Base-by-base conservation (phyloP, 345 rosid genomes). In the Citrus maxima region DNA sequence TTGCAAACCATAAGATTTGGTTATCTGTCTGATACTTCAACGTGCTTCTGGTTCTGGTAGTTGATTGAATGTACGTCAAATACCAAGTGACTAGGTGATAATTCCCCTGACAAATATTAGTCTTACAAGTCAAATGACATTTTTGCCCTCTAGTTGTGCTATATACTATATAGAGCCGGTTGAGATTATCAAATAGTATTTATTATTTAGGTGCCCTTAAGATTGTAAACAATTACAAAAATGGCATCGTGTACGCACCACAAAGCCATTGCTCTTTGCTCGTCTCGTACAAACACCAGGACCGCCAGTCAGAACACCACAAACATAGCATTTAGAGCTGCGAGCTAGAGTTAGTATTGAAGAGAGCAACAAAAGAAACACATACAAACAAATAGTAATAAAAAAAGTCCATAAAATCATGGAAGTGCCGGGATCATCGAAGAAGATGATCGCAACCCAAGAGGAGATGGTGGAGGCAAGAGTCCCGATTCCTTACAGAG, bases 361-460 rank as follows among this genome's bases (percentile, higher is more conserved):
- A 66, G 42, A 32, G 27, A 21, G 49, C 10, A 55, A 37, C 22
- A 6, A 12, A 35, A 27, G 58, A 54, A 54, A 54, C 58, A 5
- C 58, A 0, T 1, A 54, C 58, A 54, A 19, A 54, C 7, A 18
- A 19, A 19, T 21, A 6, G 22, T 30, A 42, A 42, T 12, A 10
- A 42, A 42, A 42, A 14, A 63, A 64, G 19, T 64, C 68, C 10
- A 10, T 21, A 21, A 19, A 30, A 56, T 34, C 42, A 96, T 94
- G 99, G 98, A 92, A 78, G 91, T 88, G 49, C 82, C 76, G 69
- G 98, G 98, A 81, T 93, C 98, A 42, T 93, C 99, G 84, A 97
- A 91, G 93, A 92, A 93, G 88, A 97, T 97, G 98, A 89, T 97
- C 65, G 98, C 99, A 67, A 93, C 98, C 1, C 98, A 91, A 67